Evolutionary conservation across 2,329 filamentous ascomycete genomes (phyloP).

Genomic region (Beauveria caledonica): DNA sequence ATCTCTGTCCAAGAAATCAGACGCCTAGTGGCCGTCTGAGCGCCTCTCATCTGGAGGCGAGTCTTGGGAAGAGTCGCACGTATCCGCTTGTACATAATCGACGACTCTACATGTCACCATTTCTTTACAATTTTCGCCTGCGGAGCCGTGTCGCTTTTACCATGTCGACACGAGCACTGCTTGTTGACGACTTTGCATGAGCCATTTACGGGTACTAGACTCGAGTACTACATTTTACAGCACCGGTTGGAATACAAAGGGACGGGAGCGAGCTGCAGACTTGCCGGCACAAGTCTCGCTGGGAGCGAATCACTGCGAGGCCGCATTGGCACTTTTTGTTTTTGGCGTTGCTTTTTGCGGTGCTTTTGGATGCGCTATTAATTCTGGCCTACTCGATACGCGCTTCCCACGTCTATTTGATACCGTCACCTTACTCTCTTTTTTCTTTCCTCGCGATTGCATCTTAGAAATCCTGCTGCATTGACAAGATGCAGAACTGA

Average conservation of each 20-base stretch:
- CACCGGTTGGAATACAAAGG: slow-evolving; percentile 5
- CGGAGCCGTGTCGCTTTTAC: not conserved
- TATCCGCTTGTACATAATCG: slow-evolving; percentile 22
- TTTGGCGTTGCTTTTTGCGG: not conserved
- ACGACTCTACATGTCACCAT: slow-evolving; percentile 21
- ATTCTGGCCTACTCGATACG: not conserved
- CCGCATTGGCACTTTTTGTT: not conserved
- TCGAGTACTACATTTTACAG: slow-evolving; percentile 2
- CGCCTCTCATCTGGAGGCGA: slow-evolving; percentile 13
- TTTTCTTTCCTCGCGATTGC: slow-evolving; percentile 5
- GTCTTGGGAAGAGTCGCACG: slow-evolving; percentile 11
- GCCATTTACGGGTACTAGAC: slow-evolving; percentile 34
- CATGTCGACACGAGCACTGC: slow-evolving; percentile 15
- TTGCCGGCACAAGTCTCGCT: not conserved
- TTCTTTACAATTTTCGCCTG: slow-evolving; percentile 3
- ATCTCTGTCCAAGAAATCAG: slow-evolving; percentile 32
- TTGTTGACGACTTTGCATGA: slow-evolving; percentile 40
- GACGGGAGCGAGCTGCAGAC: not conserved
- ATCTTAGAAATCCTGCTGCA: slow-evolving; percentile 5
- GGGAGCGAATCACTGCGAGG: not conserved
- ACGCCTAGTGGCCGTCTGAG: slow-evolving; percentile 25
- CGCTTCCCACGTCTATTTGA: not conserved
- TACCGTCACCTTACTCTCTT: not conserved
- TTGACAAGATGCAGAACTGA: not conserved
- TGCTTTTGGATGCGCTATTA: not conserved